Conservation (phyloP, 2,329 filamentous ascomycete species). For the Neoscytalidium dimidiatum region DNA sequence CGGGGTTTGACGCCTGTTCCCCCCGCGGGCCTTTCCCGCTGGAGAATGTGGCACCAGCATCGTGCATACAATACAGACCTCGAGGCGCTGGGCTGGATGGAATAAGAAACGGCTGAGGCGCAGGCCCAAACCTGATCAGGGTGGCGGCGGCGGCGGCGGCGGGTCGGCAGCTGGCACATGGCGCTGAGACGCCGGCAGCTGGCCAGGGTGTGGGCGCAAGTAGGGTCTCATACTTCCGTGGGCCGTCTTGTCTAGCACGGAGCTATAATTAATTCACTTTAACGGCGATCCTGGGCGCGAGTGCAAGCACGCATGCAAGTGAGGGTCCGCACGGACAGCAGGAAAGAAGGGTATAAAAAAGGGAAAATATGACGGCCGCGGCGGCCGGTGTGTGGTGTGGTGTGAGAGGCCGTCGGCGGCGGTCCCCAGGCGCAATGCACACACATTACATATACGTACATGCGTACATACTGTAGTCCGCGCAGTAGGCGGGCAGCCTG, state of each 20-base stretch:
- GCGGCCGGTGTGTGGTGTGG: not conserved
- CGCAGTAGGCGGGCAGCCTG: not conserved
- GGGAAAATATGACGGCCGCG: too few relatives aligned
- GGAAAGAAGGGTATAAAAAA: not conserved
- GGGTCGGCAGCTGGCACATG: not conserved
- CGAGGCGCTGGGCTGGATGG: not conserved
- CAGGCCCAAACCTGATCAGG: not conserved
- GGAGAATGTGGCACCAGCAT: conserved; percentile 4
- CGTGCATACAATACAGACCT: not conserved
- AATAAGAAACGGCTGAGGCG: conserved; percentile 16
- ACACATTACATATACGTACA: not conserved
- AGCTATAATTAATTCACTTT: not conserved
- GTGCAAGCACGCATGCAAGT: not conserved
- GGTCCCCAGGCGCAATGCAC: not conserved
- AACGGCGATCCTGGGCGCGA: not conserved
- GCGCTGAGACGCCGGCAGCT: not conserved
- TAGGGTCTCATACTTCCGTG: not conserved
- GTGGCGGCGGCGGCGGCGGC: not conserved
- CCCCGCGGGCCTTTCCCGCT: not conserved
- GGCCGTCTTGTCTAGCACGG: not conserved
- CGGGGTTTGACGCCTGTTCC: not conserved
- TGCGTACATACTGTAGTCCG: not conserved
- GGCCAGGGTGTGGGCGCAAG: not conserved
- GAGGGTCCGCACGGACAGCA: not conserved
- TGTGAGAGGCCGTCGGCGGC: not conserved